These are phyloP conservation scores for Gossypium longicalyx DNA, from an alignment of 345 rosid genomes.

Conservation along the genomic window DNA sequence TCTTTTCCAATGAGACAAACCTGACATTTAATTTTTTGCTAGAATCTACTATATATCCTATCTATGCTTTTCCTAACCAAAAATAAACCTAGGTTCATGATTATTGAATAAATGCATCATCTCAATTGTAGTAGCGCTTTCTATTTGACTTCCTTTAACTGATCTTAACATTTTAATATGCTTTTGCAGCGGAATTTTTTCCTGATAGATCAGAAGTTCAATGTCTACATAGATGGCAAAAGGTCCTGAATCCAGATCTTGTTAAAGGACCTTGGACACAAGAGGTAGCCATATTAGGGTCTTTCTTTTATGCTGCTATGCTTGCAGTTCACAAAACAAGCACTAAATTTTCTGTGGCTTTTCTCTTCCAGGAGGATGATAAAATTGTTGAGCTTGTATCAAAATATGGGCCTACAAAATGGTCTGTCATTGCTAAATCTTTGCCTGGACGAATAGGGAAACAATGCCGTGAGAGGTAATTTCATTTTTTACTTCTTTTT, in stretches of 20 bases:
- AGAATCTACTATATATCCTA: not conserved
- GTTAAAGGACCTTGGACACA: slow-evolving; percentile 98
- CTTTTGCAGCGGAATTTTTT: slow-evolving; percentile 68
- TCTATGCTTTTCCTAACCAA: not conserved
- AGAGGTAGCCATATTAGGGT: slow-evolving; percentile 47
- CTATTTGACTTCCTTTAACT: not conserved
- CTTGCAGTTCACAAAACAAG: slow-evolving; percentile 6
- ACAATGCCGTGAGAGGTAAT: slow-evolving; percentile 95
- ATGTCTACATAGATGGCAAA: slow-evolving; percentile 99
- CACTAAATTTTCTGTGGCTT: slow-evolving; percentile 15
- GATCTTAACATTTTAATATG: slow-evolving; percentile 8
- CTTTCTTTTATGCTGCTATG: slow-evolving; percentile 14
- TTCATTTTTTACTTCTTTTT: not conserved
- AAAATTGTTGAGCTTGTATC: slow-evolving; percentile 71
- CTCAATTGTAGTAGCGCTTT: not conserved
- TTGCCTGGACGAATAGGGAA: slow-evolving; percentile 97
- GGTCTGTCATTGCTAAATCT: slow-evolving; percentile 89
- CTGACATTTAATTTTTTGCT: not conserved
- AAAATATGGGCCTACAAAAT: slow-evolving; percentile 80
- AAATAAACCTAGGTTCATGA: not conserved
- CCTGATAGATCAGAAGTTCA: slow-evolving; percentile 94
- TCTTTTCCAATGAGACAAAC: not conserved
- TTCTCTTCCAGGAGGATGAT: slow-evolving; percentile 71
- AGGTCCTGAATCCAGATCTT: slow-evolving; percentile 95
- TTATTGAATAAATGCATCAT: not conserved